Base-by-base conservation (phyloP, 2,329 filamentous ascomycete genomes). In the Dothideomycetes sp. region DNA sequence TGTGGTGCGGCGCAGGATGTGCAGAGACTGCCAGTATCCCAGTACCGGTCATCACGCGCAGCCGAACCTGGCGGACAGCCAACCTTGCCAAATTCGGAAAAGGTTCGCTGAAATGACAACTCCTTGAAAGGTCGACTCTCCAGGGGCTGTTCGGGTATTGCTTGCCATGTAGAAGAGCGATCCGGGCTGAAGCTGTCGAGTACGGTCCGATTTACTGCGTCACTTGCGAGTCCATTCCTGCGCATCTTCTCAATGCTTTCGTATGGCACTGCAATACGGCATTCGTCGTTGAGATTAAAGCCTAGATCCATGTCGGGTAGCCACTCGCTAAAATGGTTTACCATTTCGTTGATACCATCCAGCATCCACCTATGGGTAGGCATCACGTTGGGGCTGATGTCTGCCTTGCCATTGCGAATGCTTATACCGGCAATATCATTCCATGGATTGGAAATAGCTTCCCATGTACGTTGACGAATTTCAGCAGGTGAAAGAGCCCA, bases 11-110 rank as follows among this genome's bases (percentile, higher is more conserved):
- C 64, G 55, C 84, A 89, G 2, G 65, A 62, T 0, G 72, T 63
- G 55, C 84, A 89, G 37, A 85, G 69, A 27, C 72, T 67, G 40
- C 70, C 69, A 17, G 73, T 69, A 46, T 84, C 72, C 77, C 78
- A 84, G 43, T 75, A 66, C 10, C 73, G 68, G 7, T 69, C 68
- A 11, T 65, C 70, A 18, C 78, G 72, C 3, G 73, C 72, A 10
- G 66, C 69, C 2, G 83, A 83, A 0, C 66, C 65, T 2, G 75
- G 69, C 1, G 78, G 70, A 49, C 84, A 91, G 11, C 75, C 69
- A 47, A 66, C 49, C 2, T 56, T 60, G 31, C 63, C 65, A 34
- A 60, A 63, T 2, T 58, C 55, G 35, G 63, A 54, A 45, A 65
- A 68, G 0, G 56, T 62, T 0, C 54, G 54, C 17, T 61, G 59